phyloP scores from a whole-genome alignment of 805 yeast species.

The Myxozyma nipponensis region DNA sequence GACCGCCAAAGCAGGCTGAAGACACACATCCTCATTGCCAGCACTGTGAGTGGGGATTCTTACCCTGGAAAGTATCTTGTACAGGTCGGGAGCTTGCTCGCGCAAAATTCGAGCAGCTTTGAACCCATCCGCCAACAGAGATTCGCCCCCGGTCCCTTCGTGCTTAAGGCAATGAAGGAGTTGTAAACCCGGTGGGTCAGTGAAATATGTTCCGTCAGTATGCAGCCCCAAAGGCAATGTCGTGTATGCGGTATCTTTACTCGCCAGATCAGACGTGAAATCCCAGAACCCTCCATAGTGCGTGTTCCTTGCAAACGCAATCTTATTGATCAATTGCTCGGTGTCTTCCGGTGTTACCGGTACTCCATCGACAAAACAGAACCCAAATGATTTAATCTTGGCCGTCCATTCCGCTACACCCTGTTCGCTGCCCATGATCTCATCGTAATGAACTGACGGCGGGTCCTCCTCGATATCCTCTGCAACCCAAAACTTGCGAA shows the following conservation, averaged over 20 bases:
- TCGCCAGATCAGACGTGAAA: constrained; percentile 63
- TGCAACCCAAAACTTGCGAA: constrained; percentile 34
- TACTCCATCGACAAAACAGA: constrained; percentile 56
- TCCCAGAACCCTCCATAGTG: constrained; percentile 83
- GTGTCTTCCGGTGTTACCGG: constrained; percentile 61
- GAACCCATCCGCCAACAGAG: constrained; percentile 65
- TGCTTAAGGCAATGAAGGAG: constrained; percentile 61
- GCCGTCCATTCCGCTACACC: constrained; percentile 55
- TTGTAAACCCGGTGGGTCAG: constrained; percentile 68
- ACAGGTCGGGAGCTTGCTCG: constrained; percentile 48
- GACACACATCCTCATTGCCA: constrained; percentile 61
- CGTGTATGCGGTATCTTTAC: constrained; percentile 69
- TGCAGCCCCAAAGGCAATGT: constrained; percentile 60
- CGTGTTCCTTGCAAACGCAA: constrained; percentile 60
- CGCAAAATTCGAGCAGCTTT: constrained; percentile 52
- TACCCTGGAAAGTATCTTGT: constrained; percentile 46
- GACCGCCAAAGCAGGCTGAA: constrained; percentile 53
- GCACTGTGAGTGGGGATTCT: constrained; percentile 71
- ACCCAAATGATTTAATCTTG: constrained; percentile 54
- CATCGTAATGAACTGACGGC: constrained; percentile 49
- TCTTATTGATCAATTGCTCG: constrained; percentile 51
- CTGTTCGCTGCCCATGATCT: constrained; percentile 43
- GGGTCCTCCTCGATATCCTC: constrained; percentile 39
- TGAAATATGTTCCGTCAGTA: constrained; percentile 74
- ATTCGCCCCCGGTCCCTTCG: constrained; percentile 61